Evolutionary conservation across 1,139 yeast genomes (phyloP).

Genomic region (Scheffersomyces lignicola): DNA sequence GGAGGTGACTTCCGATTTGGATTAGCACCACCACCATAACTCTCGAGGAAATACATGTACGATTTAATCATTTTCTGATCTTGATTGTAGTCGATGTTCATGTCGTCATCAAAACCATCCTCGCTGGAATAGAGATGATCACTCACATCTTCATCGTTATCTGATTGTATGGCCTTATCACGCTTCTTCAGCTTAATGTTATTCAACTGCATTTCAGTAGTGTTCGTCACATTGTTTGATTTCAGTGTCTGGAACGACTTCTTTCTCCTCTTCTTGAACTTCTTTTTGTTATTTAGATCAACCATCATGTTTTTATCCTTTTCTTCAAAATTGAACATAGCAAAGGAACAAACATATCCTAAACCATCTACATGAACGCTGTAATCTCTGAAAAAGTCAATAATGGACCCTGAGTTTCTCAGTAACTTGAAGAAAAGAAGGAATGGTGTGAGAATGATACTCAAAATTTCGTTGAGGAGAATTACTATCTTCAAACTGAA

Average conservation of each 20-base stretch:
- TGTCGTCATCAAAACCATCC: constrained; percentile 30
- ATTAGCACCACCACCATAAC: constrained; percentile 47
- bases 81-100: constrained; percentile 44
- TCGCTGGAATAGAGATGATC: neutral
- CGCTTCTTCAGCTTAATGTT: constrained; percentile 9
- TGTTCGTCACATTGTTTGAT: constrained; percentile 10
- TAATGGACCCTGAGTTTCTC: constrained; percentile 65
- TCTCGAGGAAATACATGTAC: constrained; percentile 81
- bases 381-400: constrained; percentile 88
- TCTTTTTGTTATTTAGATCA: constrained; percentile 29
- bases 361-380: constrained; percentile 91
- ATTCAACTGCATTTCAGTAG: constrained; percentile 17
- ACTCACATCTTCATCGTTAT: constrained; percentile 6
- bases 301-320: constrained; percentile 52
- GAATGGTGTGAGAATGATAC: constrained; percentile 83
- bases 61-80: constrained; percentile 94
- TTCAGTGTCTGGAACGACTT: constrained; percentile 4
- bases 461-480: constrained; percentile 75
- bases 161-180: constrained; percentile 1
- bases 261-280: constrained; percentile 15
- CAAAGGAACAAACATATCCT: constrained; percentile 92
- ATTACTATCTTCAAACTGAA: constrained; percentile 74
- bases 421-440: constrained; percentile 84
- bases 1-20: constrained; percentile 8
- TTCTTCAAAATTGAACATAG: constrained; percentile 81